Conservation (phyloP, 805 yeast genomes). For the Wickerhamomyces hampshirensis region DNA sequence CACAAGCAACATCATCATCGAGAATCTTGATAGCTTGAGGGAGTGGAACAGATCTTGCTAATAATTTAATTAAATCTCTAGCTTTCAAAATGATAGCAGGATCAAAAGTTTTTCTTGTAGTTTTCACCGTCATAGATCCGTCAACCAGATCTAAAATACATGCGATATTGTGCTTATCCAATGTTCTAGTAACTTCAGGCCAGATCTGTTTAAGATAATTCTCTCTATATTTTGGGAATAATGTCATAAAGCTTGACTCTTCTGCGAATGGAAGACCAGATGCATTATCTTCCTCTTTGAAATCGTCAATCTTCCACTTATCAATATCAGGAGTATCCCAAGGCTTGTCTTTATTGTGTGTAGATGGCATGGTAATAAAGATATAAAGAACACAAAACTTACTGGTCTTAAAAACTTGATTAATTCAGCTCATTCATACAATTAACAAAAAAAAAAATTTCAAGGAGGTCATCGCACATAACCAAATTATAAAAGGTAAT, state of each 20-base stretch:
- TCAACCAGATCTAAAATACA: constrained; percentile 88
- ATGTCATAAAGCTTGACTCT: constrained; percentile 89
- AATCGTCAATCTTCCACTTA: constrained; percentile 87
- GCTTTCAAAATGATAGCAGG: constrained; percentile 93
- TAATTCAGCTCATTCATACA: no score
- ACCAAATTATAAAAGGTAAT: not conserved
- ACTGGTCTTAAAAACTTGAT: no score
- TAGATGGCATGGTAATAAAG: constrained; percentile 64
- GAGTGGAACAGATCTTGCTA: constrained; percentile 94
- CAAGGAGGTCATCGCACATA: not conserved
- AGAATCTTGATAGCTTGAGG: constrained; percentile 93
- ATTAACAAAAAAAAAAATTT: no score
- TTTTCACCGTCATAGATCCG: constrained; percentile 95
- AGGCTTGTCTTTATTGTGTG: constrained; percentile 92
- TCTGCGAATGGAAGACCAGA: constrained; percentile 90
- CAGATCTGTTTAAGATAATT: constrained; percentile 82
- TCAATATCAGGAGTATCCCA: constrained; percentile 97
- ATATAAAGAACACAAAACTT: not conserved
- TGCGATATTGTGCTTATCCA: constrained; percentile 70
- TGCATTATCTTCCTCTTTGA: constrained; percentile 82
- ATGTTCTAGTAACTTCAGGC: constrained; percentile 85
- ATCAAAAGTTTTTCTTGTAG: constrained; percentile 92
- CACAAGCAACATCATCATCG: constrained; percentile 92
- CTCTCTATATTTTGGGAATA: constrained; percentile 96
- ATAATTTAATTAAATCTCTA: constrained; percentile 85